Percentiles rank a stretch among this genome's conserved stretches.
These are phyloP conservation scores for Hypomyces perniciosus DNA, from an alignment of 2,329 filamentous ascomycete genomes.

Conservation along the genomic window DNA sequence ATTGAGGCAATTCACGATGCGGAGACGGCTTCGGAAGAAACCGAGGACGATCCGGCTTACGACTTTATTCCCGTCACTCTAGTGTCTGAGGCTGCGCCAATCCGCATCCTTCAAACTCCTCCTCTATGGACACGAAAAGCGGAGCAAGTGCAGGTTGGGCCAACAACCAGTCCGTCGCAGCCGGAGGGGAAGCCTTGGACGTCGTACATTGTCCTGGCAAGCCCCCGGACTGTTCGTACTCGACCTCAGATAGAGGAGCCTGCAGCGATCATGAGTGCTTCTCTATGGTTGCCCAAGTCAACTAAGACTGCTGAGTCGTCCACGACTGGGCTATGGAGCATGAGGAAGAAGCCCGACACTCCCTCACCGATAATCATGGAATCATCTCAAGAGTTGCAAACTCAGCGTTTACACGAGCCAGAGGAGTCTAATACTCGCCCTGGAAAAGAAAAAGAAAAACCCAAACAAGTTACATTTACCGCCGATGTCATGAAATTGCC, in stretches of 20 bases:
- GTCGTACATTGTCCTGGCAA: constrained; percentile 1
- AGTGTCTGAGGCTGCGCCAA: neutral
- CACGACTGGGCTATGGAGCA: neutral
- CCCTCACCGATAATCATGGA: no score
- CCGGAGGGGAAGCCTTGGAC: neutral
- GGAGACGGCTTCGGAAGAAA: no score
- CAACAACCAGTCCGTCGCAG: neutral
- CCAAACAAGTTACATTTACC: no score
- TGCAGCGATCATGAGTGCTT: constrained; percentile 1
- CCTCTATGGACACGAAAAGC: constrained; percentile 4
- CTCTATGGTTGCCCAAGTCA: constrained; percentile 1
- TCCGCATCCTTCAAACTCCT: neutral
- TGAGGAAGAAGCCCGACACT: neutral
- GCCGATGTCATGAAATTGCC: neutral
- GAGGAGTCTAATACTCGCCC: no score
- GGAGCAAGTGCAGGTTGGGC: neutral
- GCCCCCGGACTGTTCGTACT: neutral
- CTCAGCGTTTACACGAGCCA: no score
- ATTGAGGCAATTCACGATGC: neutral
- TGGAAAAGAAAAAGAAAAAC: no score
- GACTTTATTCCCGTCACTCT: constrained; percentile 5
- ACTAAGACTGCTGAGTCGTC: neutral
- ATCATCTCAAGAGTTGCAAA: no score
- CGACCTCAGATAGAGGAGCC: neutral
- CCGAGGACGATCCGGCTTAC: neutral